Percentiles rank a stretch among this genome's conserved stretches.
Conservation (phyloP, 305 asterid genomes). For the Striga hermonthica region DNA sequence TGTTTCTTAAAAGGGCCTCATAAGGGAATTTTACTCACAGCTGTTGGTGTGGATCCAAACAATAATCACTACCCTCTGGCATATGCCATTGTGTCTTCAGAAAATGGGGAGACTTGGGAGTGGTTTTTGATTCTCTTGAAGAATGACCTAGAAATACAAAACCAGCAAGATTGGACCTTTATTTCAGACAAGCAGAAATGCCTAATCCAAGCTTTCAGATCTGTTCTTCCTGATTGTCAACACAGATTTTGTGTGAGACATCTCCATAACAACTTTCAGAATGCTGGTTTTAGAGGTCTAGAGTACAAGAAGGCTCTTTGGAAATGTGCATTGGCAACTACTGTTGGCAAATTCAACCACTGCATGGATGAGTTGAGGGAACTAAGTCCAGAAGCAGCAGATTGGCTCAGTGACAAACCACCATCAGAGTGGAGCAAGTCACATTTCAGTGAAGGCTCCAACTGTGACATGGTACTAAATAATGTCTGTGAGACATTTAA, state of each 20-base stretch:
- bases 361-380: neutral
- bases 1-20: slow-evolving; percentile 9
- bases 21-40: neutral
- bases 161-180: neutral
- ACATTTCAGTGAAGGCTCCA: neutral
- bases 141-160: neutral
- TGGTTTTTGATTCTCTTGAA: neutral
- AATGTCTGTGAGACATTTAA: neutral
- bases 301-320: neutral
- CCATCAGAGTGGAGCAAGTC: neutral
- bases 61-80: neutral
- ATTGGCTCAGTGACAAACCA: neutral
- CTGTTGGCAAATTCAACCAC: neutral
- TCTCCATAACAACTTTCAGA: neutral
- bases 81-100: neutral
- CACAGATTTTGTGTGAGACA: neutral
- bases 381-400: neutral
- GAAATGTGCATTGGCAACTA: neutral
- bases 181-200: neutral
- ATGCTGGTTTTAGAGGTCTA: neutral
- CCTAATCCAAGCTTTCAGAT: neutral
- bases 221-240: neutral
- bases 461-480: slow-evolving; percentile 8
- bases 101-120: neutral
- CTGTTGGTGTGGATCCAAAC: neutral